Base-by-base conservation (phyloP, 768 basidiomycete genomes). In the Solioccasus polychromus region DNA sequence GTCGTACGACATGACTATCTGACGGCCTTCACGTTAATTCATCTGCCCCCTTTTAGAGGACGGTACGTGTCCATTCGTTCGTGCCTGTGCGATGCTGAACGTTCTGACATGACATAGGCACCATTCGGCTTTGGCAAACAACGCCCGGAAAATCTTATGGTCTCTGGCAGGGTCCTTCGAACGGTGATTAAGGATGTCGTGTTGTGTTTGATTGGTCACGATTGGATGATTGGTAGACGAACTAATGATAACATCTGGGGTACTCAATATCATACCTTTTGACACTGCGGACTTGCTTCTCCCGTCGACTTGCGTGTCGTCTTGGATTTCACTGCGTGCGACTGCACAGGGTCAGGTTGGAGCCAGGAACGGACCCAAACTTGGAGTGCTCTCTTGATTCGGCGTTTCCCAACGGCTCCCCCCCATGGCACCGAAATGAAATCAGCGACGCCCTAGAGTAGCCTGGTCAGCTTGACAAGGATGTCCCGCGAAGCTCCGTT, bases 81-180 rank as follows among this genome's bases (percentile, higher is more conserved):
- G 11, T 25, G 42, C n/a, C 25, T 25, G 12, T 39, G 31, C 22
- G 20, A 24, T 35, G 24, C 39, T 58, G 30, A 57, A 40, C 35
- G n/a, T 8, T 23, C 35, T 42, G 35, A 26, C 31, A 29, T 51
- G 31, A 42, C 20, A 18, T 60, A 89, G 90, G 92, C 35, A 97
- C 95, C 5, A 95, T 98, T 59, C 83, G 95, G 35, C 71, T 98
- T 44, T 97, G 94, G 94, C 95, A 96, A 70, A 95, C 90, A n/a
- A 91, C 82, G 8, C 93, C 93, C 9, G 88, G 89, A 10, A 95
- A 90, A 67, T 77, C 80, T 8, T 97, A 97, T 58, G 95, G 95
- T 37, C 72, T 96, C 51, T 97, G 88, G 88, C 84, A 88, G 68
- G 86, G 85, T 19, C 63, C 70, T 55, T 58, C 67, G 35, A 78